phyloP scores from a whole-genome alignment of 2,329 filamentous ascomycete genomes.

The Lomentospora prolificans region DNA sequence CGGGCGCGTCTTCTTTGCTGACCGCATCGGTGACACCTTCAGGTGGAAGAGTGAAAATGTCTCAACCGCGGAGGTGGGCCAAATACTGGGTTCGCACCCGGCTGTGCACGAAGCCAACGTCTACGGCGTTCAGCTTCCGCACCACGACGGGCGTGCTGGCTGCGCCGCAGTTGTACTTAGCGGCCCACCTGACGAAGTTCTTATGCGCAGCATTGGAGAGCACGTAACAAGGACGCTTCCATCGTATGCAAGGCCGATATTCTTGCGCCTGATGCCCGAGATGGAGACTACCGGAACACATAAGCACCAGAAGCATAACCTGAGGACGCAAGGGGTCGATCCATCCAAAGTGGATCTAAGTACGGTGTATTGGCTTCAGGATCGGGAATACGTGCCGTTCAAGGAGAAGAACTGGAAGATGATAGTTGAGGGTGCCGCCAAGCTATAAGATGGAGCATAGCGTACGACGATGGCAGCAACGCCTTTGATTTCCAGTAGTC shows the following conservation, averaged over 20 bases:
- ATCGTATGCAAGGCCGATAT: slow-evolving; percentile 66
- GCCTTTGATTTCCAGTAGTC: too few species aligned
- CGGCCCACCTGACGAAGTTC: slow-evolving; percentile 28
- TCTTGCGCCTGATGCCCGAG: slow-evolving; percentile 56
- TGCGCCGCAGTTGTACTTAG: slow-evolving; percentile 52
- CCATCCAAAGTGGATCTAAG: slow-evolving; percentile 34
- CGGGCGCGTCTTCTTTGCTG: slow-evolving; percentile 68
- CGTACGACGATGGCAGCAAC: too few species aligned
- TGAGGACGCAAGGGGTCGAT: slow-evolving; percentile 67
- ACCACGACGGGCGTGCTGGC: slow-evolving; percentile 59
- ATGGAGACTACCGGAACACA: slow-evolving; percentile 69
- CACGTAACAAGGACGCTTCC: slow-evolving; percentile 53
- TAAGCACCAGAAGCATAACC: slow-evolving; percentile 73
- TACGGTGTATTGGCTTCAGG: slow-evolving; percentile 54
- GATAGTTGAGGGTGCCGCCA: slow-evolving; percentile 58
- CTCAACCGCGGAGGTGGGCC: slow-evolving; percentile 56
- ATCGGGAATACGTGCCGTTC: slow-evolving; percentile 60
- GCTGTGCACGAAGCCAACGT: slow-evolving; percentile 58
- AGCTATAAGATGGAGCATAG: slow-evolving; percentile 37
- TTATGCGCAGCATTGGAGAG: slow-evolving; percentile 49
- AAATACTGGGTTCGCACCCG: slow-evolving; percentile 49
- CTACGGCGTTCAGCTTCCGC: slow-evolving; percentile 56
- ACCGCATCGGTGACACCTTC: slow-evolving; percentile 70
- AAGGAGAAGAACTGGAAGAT: slow-evolving; percentile 55
- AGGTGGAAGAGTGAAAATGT: slow-evolving; percentile 66